Evolutionary conservation across 2,329 filamentous ascomycete genomes (phyloP), one percentile per base, ranked within the genome.

Genomic region (Botrytis tulipae): DNA sequence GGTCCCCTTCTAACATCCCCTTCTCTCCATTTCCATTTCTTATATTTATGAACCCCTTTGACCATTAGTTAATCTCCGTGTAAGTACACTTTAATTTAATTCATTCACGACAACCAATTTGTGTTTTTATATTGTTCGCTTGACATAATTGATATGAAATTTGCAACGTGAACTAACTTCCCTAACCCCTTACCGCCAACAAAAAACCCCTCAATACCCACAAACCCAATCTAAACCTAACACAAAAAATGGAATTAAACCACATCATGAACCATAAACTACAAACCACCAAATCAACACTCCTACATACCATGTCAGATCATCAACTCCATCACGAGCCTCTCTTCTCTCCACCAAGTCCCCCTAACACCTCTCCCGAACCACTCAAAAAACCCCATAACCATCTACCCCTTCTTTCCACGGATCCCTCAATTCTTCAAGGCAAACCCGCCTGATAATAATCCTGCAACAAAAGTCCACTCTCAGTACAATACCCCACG

Each of bases 391-490:
- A 59, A 10, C 22, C 32, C 29, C 22, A 25, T 14, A 12, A 2
- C 14, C 44, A 16, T n/a, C 0, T 10, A 16, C 29, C 44, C 44
- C 1, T 7, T 14, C 12, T 1, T 10, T 32, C 7, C 4, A 51
- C 18, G 4, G 7, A 16, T 4, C 7, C 12, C 32, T 2, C 7
- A 18, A 0, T 12, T 22, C 10, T n/a, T 51, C 48, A 68, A 25
- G 66, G 35, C 8, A 68, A 40, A 9, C 35, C 7, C 35, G 6
- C 3, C 65, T 42, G 66, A 25, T 59, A 69, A 32, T 14, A 57
- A 57, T 69, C 66, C 37, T 69, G 66, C 66, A 69, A 69, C 25
- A 69, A 57, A 7, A 18, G 18, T 10, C 66, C 66, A 42, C 48
- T 69, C 35, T 42, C n/a, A 1, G 48, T 69, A 57, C 66, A 69